Percentiles rank a stretch among this genome's conserved stretches.
These are phyloP conservation scores for Artemisia tridentata DNA, from an alignment of 129 eudicot genomes.

Conservation along the genomic window DNA sequence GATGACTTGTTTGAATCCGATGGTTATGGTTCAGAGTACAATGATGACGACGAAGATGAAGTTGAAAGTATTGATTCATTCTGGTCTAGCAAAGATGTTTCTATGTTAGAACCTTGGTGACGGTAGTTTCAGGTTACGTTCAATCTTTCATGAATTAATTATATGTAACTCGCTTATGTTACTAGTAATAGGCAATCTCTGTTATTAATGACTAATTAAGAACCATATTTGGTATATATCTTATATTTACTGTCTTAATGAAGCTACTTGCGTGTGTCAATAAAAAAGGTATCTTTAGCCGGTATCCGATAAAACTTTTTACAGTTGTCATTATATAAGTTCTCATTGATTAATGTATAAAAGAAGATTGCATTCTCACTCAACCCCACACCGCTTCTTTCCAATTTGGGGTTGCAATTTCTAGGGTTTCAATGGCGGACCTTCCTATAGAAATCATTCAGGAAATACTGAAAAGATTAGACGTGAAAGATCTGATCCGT, in stretches of 20 bases:
- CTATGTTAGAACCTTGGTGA: conserved; percentile 65
- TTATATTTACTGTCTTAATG: too few relatives aligned
- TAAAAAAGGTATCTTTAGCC: neutral
- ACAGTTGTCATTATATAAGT: neutral
- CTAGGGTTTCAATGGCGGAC: conserved; percentile 8
- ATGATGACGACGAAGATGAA: conserved; percentile 32
- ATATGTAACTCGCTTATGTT: conserved; percentile 6
- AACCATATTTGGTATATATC: conserved; percentile 4
- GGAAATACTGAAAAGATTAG: conserved; percentile 4
- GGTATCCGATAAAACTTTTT: too few relatives aligned
- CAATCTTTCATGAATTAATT: neutral
- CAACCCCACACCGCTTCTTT: neutral
- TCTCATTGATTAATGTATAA: neutral
- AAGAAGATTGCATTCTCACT: neutral
- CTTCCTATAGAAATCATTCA: neutral
- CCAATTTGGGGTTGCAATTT: neutral
- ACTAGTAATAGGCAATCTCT: neutral
- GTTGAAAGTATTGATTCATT: conserved; percentile 33
- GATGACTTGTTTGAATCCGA: conserved; percentile 62
- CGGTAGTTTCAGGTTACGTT: neutral
- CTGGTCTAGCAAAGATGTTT: conserved; percentile 49
- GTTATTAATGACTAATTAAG: neutral
- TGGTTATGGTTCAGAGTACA: conserved; percentile 36
- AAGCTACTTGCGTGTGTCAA: neutral
- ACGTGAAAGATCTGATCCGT: conserved; percentile 8